Evolutionary conservation across 2,329 filamentous ascomycete genomes (phyloP), one percentile per base, ranked within the genome.

Genomic region (Chaetomiaceae sp.): DNA sequence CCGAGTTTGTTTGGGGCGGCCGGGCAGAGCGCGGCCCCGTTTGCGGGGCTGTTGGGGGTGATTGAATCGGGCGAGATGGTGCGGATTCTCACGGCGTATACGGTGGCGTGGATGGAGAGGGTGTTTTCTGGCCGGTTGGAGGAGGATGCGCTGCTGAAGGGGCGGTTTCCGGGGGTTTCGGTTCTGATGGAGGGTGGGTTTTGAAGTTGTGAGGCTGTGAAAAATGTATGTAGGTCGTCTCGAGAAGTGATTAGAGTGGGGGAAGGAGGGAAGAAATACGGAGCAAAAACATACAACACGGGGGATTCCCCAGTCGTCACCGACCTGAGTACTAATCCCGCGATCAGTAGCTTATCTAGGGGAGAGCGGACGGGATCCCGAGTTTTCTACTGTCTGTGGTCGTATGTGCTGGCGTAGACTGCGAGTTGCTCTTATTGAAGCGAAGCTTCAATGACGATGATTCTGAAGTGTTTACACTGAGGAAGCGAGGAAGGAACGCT

Each of bases 31-130:
- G 11, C 25, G 42, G 49, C 23, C 34, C 42, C 42, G 23, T 52
- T 39, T 7, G 49, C 42, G 25, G 34, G 40, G 14, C 9, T 52
- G 42, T 31, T 52, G 42, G 49, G 40, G n/a, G 34, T 42, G 23
- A 40, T 52, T 19, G 34, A 2, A 42, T 34, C 40, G 15, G 42
- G n/a, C 2, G 33, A 38, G 33, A 40, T 52, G 42, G 42, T 47
- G 40, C n/a, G 19, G 1, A 33, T 52, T 14, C 27, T 52, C 42
- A 34, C 42, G 23, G 34, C 34, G 42, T 52, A 52, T 46, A 52
- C 49, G 49, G 34, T 34, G 1, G 42, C 25, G 33, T 52, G 40
- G 49, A 33, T 52, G 49, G n/a, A 47, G 15, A 42, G n/a, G 42
- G 49, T 36, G 39, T 45, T 51, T 23, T 23, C n/a, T 2, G 49